A percentile compares a stretch with the other conserved stretches of the same genome.
Conservation (phyloP, 2,329 filamentous ascomycete species). For the Microdochium paspali region DNA sequence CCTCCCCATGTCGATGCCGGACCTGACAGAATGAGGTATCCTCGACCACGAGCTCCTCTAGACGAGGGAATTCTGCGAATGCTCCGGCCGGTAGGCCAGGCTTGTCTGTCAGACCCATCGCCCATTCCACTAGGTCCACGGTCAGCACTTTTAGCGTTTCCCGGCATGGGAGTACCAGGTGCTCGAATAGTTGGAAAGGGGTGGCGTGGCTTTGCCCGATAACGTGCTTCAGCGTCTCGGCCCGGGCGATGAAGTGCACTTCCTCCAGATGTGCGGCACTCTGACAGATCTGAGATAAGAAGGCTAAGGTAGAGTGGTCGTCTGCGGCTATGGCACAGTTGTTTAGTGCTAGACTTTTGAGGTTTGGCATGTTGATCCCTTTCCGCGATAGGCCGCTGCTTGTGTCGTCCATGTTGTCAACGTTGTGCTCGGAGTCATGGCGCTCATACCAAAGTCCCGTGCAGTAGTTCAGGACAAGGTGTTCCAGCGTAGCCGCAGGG, state of each 20-base stretch:
- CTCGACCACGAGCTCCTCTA: not conserved
- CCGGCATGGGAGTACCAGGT: not conserved
- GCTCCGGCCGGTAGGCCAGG: not conserved
- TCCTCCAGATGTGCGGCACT: not conserved
- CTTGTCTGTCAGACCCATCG: not conserved
- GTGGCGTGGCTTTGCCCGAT: not conserved
- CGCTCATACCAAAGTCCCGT: not conserved
- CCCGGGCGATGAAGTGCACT: not conserved
- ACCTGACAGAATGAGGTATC: not conserved
- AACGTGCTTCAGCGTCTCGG: not conserved
- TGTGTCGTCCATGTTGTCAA: too few relatives aligned
- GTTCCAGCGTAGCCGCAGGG: not conserved
- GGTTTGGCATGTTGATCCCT: too few relatives aligned
- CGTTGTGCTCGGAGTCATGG: not conserved
- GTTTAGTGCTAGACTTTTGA: not conserved
- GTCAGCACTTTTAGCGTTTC: not conserved
- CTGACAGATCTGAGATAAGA: not conserved
- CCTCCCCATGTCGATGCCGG: not conserved
- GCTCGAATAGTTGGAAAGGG: not conserved
- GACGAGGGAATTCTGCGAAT: not conserved
- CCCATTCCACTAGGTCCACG: not conserved
- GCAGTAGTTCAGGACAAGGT: not conserved
- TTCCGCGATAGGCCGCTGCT: too few relatives aligned
- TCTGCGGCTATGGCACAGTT: not conserved
- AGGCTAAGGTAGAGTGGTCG: not conserved